Evolutionary conservation across 2,329 filamentous ascomycete genomes (phyloP).

Genomic region (Epichloe gansuensis): DNA sequence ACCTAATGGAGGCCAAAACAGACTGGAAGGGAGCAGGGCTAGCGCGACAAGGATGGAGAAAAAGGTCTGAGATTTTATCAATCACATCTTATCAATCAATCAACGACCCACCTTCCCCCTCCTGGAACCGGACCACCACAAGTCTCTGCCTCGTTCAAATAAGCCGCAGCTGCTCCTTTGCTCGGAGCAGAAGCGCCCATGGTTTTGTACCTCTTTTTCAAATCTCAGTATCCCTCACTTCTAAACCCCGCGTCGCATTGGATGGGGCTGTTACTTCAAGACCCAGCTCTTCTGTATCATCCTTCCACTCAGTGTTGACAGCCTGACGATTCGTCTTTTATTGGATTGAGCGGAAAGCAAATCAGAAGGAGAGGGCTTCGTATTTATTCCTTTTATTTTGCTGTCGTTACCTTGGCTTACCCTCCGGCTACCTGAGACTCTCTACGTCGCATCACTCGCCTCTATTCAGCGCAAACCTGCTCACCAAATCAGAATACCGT

Average conservation of each 20-base stretch:
- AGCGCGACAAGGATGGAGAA: not conserved
- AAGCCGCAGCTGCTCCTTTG: constrained; percentile 5
- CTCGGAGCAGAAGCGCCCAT: not conserved
- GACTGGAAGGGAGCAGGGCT: not conserved
- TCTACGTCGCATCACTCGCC: not conserved
- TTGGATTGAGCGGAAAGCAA: not conserved
- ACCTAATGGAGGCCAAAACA: not conserved
- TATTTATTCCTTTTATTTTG: not conserved
- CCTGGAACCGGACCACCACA: constrained; percentile 21
- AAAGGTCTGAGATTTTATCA: constrained; percentile 21
- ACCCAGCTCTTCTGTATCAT: not conserved
- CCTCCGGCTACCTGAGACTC: not conserved
- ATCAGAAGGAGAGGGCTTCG: not conserved
- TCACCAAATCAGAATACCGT: not conserved
- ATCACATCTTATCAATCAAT: constrained; percentile 38
- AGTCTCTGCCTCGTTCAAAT: constrained; percentile 3
- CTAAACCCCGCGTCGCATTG: not conserved
- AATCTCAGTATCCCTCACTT: not conserved
- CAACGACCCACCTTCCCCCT: constrained; percentile 20
- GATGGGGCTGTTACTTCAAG: not conserved
- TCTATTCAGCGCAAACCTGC: constrained; percentile 2
- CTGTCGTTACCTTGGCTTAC: not conserved
- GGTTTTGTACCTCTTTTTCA: not conserved
- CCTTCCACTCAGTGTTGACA: not conserved
- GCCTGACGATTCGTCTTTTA: not conserved